A percentile compares a stretch with the other conserved stretches of the same genome.
These are phyloP conservation scores for Mucor piriformis DNA, from an alignment of 371 early-diverging fungal species.

Conservation along the genomic window DNA sequence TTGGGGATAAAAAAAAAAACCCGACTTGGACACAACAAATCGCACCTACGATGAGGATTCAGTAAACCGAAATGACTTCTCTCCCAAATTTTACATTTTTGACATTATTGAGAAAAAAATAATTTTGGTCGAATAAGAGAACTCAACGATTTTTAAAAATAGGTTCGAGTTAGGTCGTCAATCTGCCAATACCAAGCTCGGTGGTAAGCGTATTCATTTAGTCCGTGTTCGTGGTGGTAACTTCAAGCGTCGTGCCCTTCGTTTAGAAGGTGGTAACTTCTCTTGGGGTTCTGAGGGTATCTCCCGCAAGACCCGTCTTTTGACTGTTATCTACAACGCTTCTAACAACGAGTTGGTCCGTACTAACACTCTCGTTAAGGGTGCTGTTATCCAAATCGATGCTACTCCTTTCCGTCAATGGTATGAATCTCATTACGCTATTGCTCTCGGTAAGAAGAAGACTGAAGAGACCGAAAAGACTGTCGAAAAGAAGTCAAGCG, in stretches of 20 bases:
- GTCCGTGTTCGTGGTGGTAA: constrained; percentile 99
- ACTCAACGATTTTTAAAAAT: background rate
- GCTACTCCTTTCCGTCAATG: constrained; percentile 98
- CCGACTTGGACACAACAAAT: background rate
- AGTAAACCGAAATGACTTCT: background rate
- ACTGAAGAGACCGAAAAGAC: constrained; percentile 62
- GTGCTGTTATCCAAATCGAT: constrained; percentile 97
- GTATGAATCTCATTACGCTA: constrained; percentile 95
- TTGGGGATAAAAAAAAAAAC: background rate
- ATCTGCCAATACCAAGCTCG: constrained; percentile 97
- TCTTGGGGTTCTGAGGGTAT: constrained; percentile 94
- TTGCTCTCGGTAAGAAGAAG: constrained; percentile 87
- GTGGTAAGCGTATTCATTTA: constrained; percentile 89
- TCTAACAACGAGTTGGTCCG: constrained; percentile 99
- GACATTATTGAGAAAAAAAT: background rate
- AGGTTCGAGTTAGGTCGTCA: constrained; percentile 99
- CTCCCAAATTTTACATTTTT: too few species aligned
- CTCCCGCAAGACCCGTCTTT: constrained; percentile 94
- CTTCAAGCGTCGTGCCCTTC: constrained; percentile 97
- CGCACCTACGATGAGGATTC: background rate
- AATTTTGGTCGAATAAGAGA: too few species aligned
- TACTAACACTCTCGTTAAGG: constrained; percentile 99
- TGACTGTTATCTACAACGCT: constrained; percentile 98
- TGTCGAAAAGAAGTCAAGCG: constrained; percentile 85
- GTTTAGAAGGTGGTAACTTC: constrained; percentile 97